Base-by-base conservation (phyloP, 176 grass and related monocot genomes). In the Musa schizocarpa region DNA sequence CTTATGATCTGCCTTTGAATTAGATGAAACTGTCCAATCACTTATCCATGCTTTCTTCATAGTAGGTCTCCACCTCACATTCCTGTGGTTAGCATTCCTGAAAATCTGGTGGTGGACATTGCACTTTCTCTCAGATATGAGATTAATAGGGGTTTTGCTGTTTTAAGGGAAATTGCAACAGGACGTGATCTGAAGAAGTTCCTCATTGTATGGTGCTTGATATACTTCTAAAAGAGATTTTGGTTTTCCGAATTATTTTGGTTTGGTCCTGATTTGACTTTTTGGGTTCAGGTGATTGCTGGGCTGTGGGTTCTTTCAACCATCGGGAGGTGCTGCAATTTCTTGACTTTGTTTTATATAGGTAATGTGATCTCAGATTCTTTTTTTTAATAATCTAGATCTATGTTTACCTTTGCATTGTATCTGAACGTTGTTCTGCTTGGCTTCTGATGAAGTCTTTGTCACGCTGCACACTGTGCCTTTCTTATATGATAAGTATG, bases 121-220 rank as follows among this genome's bases (percentile, higher is more conserved):
- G 89, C 84, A 0, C 53, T 66, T 62, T 71, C 85, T 13, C 17
- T 96, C 63, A 73, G 86, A 22, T 59, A 84, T 63, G 84, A 89
- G 73, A 83, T 96, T 63, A 96, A 96, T 74, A 82, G 79, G 76
- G 82, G 78, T 62, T 74, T 87, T 64, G 9, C 14, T 61, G 77
- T 83, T 58, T 75, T 92, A 17, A 83, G 88, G 52, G 86, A 87
- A 75, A 83, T 89, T 75, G 77, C 92, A 20, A 68, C 86, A 34
- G 92, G 92, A 10, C 84, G 66, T 59, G 84, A 92, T 49, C 83
- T 92, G 56, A 91, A 79, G 77, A 96, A 89, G 75, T 96, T 92
- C 58, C 77, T 96, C 63, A 69, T 78, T 65, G 86, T 96, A 92
- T 19, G 57, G 76, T 43, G 27, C 66, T 20, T 6, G 2, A 48